Evolutionary conservation across 1,284 basidiomycete species (phyloP).

Genomic region (Ceratobasidium papillatum): DNA sequence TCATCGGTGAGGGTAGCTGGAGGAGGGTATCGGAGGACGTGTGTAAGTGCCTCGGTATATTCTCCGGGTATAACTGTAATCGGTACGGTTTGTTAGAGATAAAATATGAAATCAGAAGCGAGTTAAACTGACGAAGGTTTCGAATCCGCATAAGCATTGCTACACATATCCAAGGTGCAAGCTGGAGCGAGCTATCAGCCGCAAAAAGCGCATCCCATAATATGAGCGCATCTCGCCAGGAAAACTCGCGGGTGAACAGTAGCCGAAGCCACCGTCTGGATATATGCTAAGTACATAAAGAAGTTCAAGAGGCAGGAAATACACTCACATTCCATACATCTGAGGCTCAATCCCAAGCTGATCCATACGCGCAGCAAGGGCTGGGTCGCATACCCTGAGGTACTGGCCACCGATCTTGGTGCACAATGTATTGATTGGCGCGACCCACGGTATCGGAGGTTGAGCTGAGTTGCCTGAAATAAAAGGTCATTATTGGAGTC

Average conservation of each 20-base stretch:
- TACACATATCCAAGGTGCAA: slow-evolving; percentile 85
- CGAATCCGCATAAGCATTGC: slow-evolving; percentile 93
- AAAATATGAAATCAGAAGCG: slow-evolving; percentile 19
- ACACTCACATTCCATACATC: slow-evolving; percentile 88
- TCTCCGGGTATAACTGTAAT: slow-evolving; percentile 80
- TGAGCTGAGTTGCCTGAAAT: slow-evolving; percentile 58
- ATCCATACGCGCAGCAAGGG: slow-evolving; percentile 77
- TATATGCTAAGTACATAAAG: slow-evolving; percentile 7
- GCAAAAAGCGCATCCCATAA: slow-evolving; percentile 94
- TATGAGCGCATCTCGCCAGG: slow-evolving; percentile 74
- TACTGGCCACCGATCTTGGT: slow-evolving; percentile 77
- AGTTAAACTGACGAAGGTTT: slow-evolving; percentile 74
- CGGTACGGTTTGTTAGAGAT: slow-evolving; percentile 9
- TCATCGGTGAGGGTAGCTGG: slow-evolving; percentile 43
- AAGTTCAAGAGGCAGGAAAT: background rate
- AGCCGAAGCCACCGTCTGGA: slow-evolving; percentile 87
- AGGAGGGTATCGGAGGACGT: slow-evolving; percentile 81
- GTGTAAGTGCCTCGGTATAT: slow-evolving; percentile 83
- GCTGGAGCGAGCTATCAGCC: slow-evolving; percentile 70
- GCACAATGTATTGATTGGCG: slow-evolving; percentile 85
- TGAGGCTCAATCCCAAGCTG: slow-evolving; percentile 88
- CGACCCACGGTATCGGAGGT: slow-evolving; percentile 67
- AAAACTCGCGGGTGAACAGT: slow-evolving; percentile 89
- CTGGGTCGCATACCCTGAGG: slow-evolving; percentile 82
- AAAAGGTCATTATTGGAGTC: slow-evolving; percentile 38